Base-by-base conservation (phyloP, 495 filamentous ascomycete species). In the Tuber umbilicatum region DNA sequence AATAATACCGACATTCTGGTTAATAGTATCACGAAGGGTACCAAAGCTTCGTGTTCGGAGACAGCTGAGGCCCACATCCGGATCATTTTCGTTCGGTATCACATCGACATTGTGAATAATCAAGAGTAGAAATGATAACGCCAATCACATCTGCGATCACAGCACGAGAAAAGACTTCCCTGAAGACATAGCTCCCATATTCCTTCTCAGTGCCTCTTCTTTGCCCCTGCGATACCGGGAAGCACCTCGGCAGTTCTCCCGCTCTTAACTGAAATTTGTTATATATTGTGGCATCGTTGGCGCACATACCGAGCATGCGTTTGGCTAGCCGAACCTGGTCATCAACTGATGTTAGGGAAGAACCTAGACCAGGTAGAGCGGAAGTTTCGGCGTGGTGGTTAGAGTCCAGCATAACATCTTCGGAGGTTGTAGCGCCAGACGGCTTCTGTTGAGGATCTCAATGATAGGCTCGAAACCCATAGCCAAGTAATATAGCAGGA, bases 401-500 rank as follows among this genome's bases (percentile, higher is more conserved):
- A 35, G 31, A 37, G 43, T 21, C 38, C n/a, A 40, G 67, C 17
- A 35, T 17, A 19, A 40, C 40, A 67, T 82, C 81, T 55, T 82
- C 81, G 35, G 75, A 74, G 31, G 81, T 75, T 74, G 97, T 88
- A 42, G 92, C 90, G 82, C 97, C 93, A 35, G 94, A 40, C 97
- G 86, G n/a, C 93, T 90, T 41, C 93, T 90, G 83, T 94, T 97
- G 76, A 97, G 89, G 77, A 97, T 94, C 64, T 88, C 84, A 73
- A 97, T 89, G 55, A 97, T 95, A 73, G 88, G 92, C 78, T 98
- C 93, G 82, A 96, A 98, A 80, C 98, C 93, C 79, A 92, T 92
- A 0, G 94, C 94, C 47, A 99, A 87, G 83, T 98, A 94, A 81
- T 95, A 97, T 55, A 99, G 85, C 69, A 99, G 86, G 7, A 97